A percentile compares a stretch with the other conserved stretches of the same genome.
These are phyloP conservation scores for Piper betle DNA, from an alignment of 164 flowering plant genomes.

Conservation along the genomic window DNA sequence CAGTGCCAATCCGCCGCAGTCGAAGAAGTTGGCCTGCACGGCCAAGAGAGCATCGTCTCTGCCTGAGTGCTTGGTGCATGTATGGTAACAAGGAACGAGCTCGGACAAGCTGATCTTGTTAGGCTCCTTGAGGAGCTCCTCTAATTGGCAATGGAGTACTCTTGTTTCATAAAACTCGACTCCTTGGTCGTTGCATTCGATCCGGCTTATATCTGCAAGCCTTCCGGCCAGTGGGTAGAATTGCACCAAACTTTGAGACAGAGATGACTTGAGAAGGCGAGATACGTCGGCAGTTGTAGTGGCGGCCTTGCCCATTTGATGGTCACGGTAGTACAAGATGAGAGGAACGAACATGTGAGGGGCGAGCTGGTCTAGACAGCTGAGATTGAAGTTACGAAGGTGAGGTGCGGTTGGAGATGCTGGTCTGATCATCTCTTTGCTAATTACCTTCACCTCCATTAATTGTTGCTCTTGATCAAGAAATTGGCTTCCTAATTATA, in stretches of 20 bases:
- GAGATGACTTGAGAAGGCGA: slow-evolving; percentile 3
- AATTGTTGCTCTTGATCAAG: too few relatives aligned
- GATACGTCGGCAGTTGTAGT: too few relatives aligned
- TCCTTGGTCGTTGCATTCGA: slow-evolving; percentile 7
- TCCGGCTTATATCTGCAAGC: not conserved
- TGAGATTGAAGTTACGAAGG: too few relatives aligned
- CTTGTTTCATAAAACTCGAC: slow-evolving; percentile 1
- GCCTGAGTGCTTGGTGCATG: not conserved
- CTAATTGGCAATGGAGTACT: slow-evolving; percentile 3
- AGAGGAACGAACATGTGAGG: not conserved
- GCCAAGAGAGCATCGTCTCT: slow-evolving; percentile 5
- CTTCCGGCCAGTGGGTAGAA: slow-evolving; percentile 12
- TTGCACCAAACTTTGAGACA: slow-evolving; percentile 4
- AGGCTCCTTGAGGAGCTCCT: not conserved
- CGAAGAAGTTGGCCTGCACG: slow-evolving; percentile 27
- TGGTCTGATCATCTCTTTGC: too few relatives aligned
- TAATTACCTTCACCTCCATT: too few relatives aligned
- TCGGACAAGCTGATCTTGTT: not conserved
- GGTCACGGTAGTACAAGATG: not conserved
- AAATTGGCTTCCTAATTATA: too few relatives aligned
- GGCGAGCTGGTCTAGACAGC: not conserved
- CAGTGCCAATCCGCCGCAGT: slow-evolving; percentile 29
- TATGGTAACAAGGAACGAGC: slow-evolving; percentile 11
- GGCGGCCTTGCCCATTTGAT: not conserved
- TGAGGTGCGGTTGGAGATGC: too few relatives aligned